Percentiles rank a stretch among this genome's conserved stretches.
Evolutionary conservation across 768 basidiomycete genomes (phyloP).

Genomic region (Hortiboletus campestris): DNA sequence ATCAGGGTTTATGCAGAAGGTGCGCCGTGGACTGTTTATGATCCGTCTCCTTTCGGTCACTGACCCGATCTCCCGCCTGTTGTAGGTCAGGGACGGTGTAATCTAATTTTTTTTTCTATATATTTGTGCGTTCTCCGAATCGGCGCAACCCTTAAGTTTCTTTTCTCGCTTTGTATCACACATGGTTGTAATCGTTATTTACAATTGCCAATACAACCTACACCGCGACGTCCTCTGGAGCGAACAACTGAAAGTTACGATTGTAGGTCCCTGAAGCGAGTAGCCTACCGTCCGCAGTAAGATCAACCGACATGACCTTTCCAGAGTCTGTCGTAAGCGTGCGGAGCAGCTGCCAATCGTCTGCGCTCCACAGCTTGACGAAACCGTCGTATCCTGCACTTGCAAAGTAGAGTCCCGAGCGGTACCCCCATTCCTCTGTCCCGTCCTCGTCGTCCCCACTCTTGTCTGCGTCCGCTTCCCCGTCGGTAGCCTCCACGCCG

Average conservation of each 20-base stretch:
- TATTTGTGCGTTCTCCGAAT: slow-evolving; percentile 3
- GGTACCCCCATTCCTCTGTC: slow-evolving; percentile 71
- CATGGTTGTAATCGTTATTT: slow-evolving; percentile 20
- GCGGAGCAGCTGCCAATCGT: slow-evolving; percentile 93
- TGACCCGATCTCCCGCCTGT: slow-evolving; percentile 21
- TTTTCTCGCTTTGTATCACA: slow-evolving; percentile 34
- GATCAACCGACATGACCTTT: slow-evolving; percentile 99
- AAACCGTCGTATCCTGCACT: slow-evolving; percentile 93
- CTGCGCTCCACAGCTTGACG: slow-evolving; percentile 95
- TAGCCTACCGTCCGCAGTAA: slow-evolving; percentile 77
- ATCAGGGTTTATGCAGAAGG: slow-evolving; percentile 91
- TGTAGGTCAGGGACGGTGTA: slow-evolving; percentile 41
- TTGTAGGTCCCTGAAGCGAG: slow-evolving; percentile 91
- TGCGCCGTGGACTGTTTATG: slow-evolving; percentile 30
- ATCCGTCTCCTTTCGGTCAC: slow-evolving; percentile 16
- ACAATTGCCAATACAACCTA: slow-evolving; percentile 14
- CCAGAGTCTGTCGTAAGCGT: slow-evolving; percentile 91
- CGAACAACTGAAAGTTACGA: slow-evolving; percentile 91
- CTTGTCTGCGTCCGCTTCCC: slow-evolving; percentile 31
- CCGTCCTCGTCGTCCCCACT: slow-evolving; percentile 26
- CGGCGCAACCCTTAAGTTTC: slow-evolving; percentile 9
- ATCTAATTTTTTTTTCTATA: slow-evolving; percentile 34
- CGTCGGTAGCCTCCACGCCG: slow-evolving; percentile 35
- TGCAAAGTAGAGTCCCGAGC: slow-evolving; percentile 89
- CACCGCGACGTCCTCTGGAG: slow-evolving; percentile 60